Conservation (phyloP, 2,329 filamentous ascomycete species). For the Arachnomyces sp. region DNA sequence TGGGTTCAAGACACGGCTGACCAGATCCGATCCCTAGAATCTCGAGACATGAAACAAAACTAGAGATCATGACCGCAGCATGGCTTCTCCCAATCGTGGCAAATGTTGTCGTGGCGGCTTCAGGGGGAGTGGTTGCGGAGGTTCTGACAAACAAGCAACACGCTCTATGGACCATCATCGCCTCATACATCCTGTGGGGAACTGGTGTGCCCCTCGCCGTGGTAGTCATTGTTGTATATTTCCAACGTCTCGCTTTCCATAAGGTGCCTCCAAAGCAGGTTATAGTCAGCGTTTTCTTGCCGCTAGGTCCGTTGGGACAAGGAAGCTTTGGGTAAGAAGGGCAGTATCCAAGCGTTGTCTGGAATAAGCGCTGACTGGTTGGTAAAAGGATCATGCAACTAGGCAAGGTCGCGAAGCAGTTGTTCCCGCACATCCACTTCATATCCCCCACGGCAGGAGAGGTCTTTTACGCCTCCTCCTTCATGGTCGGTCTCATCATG, state of each 20-base stretch:
- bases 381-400: conserved; percentile 40
- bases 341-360: conserved; percentile 18
- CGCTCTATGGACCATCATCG: conserved; percentile 54
- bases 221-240: conserved; percentile 59
- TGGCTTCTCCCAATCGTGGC: conserved; percentile 60
- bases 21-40: conserved; percentile 3
- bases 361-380: conserved; percentile 32
- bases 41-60: conserved; percentile 19
- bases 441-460: conserved; percentile 38
- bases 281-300: conserved; percentile 60
- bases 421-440: conserved; percentile 31
- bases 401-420: conserved; percentile 32
- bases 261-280: conserved; percentile 58
- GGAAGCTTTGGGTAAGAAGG: conserved; percentile 47
- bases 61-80: conserved; percentile 54
- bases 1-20: too few species aligned
- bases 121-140: conserved; percentile 56
- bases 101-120: conserved; percentile 56
- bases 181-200: conserved; percentile 61
- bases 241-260: conserved; percentile 58
- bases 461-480: conserved; percentile 52
- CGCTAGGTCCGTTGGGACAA: conserved; percentile 58
- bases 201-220: conserved; percentile 54
- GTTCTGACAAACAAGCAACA: conserved; percentile 47
- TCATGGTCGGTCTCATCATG: conserved; percentile 46